Evolutionary conservation across 1,284 basidiomycete species (phyloP).

Genomic region (Moniliophthora roreri): DNA sequence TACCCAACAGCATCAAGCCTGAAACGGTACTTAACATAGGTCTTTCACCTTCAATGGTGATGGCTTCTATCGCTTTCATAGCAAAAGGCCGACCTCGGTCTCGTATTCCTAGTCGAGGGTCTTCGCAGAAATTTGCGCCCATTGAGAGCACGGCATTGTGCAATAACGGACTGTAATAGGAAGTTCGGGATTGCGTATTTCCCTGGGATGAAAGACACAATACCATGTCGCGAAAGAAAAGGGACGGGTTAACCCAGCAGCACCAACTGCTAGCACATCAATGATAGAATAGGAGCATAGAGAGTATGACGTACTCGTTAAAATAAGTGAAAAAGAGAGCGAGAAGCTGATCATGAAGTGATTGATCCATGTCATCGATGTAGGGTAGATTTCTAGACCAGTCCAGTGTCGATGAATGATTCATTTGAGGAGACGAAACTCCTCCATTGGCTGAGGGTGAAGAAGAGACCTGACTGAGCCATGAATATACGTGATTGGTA

Average conservation of each 20-base stretch:
- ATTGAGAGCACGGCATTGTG: constrained; percentile 68
- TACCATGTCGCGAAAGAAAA: constrained; percentile 65
- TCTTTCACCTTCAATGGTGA: constrained; percentile 56
- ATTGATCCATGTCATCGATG: constrained; percentile 37
- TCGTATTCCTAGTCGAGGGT: constrained; percentile 46
- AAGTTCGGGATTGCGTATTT: constrained; percentile 44
- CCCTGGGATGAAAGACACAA: constrained; percentile 45
- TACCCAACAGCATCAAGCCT: constrained; percentile 55
- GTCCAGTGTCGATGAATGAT: constrained; percentile 52
- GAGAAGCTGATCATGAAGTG: constrained; percentile 45
- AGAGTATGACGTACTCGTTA: not conserved
- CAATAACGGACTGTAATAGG: constrained; percentile 70
- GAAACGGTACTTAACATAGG: constrained; percentile 61
- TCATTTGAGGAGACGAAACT: constrained; percentile 3
- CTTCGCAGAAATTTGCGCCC: constrained; percentile 57
- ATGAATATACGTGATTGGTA: not conserved
- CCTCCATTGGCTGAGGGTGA: not conserved
- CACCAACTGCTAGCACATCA: constrained; percentile 46
- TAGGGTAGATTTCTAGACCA: constrained; percentile 59
- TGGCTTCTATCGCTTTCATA: constrained; percentile 49
- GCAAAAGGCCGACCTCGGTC: constrained; percentile 50
- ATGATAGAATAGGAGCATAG: too few relatives aligned
- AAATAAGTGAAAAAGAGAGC: not conserved
- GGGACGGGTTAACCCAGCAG: constrained; percentile 43
- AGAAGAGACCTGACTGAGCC: not conserved